Conservation (phyloP, 2,329 filamentous ascomycete genomes). For the Blastomyces parvus region DNA sequence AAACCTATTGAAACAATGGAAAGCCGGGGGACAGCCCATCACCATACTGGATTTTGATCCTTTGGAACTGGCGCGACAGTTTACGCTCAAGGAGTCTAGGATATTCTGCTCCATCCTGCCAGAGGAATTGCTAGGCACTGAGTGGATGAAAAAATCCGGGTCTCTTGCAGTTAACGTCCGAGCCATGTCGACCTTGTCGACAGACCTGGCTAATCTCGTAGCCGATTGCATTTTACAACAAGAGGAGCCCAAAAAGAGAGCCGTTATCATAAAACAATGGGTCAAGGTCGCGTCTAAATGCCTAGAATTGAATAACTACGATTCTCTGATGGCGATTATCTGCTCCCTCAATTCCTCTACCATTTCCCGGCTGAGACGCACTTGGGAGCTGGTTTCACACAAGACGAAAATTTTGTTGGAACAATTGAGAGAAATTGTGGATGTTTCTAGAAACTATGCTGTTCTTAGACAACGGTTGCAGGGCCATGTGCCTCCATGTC, state of each 20-base stretch:
- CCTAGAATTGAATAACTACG: slow-evolving; percentile 86
- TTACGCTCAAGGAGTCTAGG: slow-evolving; percentile 83
- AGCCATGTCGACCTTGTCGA: slow-evolving; percentile 86
- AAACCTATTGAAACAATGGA: slow-evolving; percentile 62
- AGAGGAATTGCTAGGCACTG: slow-evolving; percentile 80
- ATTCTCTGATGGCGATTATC: slow-evolving; percentile 92
- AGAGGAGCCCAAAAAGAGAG: slow-evolving; percentile 87
- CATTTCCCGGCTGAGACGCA: slow-evolving; percentile 76
- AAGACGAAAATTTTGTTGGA: slow-evolving; percentile 76
- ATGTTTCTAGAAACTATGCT: slow-evolving; percentile 84
- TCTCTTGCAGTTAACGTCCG: slow-evolving; percentile 79
- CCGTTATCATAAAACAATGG: slow-evolving; percentile 90
- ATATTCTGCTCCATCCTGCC: slow-evolving; percentile 89
- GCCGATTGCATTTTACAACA: slow-evolving; percentile 83
- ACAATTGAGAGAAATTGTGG: slow-evolving; percentile 71
- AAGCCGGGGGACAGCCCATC: slow-evolving; percentile 57
- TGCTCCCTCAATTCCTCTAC: slow-evolving; percentile 89
- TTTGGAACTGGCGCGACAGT: slow-evolving; percentile 78
- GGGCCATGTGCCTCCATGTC: slow-evolving; percentile 78
- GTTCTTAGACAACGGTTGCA: slow-evolving; percentile 73
- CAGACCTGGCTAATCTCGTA: slow-evolving; percentile 83
- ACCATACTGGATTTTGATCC: slow-evolving; percentile 85
- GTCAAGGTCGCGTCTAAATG: slow-evolving; percentile 87
- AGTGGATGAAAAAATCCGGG: slow-evolving; percentile 85
- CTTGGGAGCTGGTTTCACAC: slow-evolving; percentile 78